Base-by-base conservation (phyloP, 1,284 basidiomycete genomes). In the Boletus smithii region DNA sequence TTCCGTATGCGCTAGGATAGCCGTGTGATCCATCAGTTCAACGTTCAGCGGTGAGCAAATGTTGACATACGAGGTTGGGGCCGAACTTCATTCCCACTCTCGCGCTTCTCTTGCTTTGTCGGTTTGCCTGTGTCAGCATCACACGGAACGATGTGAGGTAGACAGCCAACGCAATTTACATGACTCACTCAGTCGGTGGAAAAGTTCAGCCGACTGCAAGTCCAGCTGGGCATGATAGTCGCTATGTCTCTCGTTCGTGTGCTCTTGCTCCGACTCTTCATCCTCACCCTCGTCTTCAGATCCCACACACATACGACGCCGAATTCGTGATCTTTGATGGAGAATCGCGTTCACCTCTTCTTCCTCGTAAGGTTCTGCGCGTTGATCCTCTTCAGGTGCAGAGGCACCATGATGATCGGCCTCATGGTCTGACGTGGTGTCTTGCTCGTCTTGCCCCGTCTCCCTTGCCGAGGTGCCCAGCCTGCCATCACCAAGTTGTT, bases 91-190 rank as follows among this genome's bases (percentile, higher is more conserved):
- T 7, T n/a, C 43, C 22, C 32, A 20, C 14, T 39, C 18, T 39
- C 39, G 16, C 1, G 18, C 24, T 50, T 61, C 10, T 63, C 62
- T 27, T 47, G 46, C 46, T 57, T 65, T 31, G 58, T 48, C 5
- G 37, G 44, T 5, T 29, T 56, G 22, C 37, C 59, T 65, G 18
- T 36, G 17, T 32, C n/a, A n/a, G 26, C 5, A 31, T 26, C 8
- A 11, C 13, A 6, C 44, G 47, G 13, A 45, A 24, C 22, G 10
- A 6, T n/a, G 22, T 22, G 2, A n/a, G 4, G 13, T 3, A 23
- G 20, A 13, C 20, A 5, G 14, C 8, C 13, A 3, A 11, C 11
- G n/a, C n/a, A n/a, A 47, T 29, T 5, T n/a, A 5, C 23, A 18
- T 16, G 4, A 45, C 59, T 35, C 40, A 60, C 60, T 38, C 2